These are phyloP conservation scores for Aspergillus nidulans DNA, from an alignment of 495 filamentous ascomycete species.

Conservation along the genomic window DNA sequence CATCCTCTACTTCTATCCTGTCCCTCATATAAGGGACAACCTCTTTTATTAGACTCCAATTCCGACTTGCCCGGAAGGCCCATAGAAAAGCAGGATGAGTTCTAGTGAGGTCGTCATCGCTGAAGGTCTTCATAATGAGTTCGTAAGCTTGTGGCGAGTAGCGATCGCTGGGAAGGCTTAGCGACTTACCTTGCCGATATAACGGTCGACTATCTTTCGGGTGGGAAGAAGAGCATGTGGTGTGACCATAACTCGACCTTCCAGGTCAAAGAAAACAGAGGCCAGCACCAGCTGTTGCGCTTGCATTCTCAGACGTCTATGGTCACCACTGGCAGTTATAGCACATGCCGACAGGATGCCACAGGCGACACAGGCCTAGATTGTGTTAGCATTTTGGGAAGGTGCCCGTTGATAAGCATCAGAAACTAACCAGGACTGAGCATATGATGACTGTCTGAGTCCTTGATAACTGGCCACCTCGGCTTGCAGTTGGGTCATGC, in stretches of 20 bases:
- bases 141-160: neutral
- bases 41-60: constrained; percentile 65
- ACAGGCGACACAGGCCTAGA: constrained; percentile 56
- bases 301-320: constrained; percentile 53
- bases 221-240: constrained; percentile 77
- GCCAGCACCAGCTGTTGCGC: constrained; percentile 77
- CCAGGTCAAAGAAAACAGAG: constrained; percentile 68
- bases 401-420: neutral
- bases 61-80: constrained; percentile 73
- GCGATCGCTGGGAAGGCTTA: neutral
- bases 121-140: constrained; percentile 46
- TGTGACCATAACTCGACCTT: constrained; percentile 73
- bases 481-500: constrained; percentile 27
- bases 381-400: constrained; percentile 13
- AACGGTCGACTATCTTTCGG: constrained; percentile 74
- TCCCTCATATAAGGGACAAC: constrained; percentile 66
- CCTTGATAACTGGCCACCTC: constrained; percentile 41
- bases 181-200: constrained; percentile 57
- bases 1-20: constrained; percentile 45
- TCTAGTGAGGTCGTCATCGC: constrained; percentile 69
- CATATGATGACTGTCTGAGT: constrained; percentile 60
- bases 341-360: constrained; percentile 53
- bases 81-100: constrained; percentile 81
- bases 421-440: constrained; percentile 54
- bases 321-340: constrained; percentile 51